Percentiles rank a stretch among this genome's conserved stretches.
These are phyloP conservation scores for Russula sp. DNA, from an alignment of 768 basidiomycete species.

Conservation along the genomic window DNA sequence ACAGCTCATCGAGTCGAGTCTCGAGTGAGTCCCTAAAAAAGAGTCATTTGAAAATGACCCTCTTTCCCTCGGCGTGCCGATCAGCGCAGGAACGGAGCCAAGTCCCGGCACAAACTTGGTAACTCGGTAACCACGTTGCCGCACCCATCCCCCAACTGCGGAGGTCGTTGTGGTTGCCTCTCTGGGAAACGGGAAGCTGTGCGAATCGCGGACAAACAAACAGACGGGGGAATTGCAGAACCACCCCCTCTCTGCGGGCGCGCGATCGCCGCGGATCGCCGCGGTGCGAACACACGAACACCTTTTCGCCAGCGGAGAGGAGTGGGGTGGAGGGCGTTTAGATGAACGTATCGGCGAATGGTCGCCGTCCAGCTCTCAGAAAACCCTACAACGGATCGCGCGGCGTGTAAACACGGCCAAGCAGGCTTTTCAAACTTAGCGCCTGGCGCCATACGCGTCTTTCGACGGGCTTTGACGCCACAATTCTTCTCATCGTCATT, in stretches of 20 bases:
- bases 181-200: background rate
- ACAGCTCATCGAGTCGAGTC: background rate
- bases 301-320: background rate
- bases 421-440: no score
- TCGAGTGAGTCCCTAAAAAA: background rate
- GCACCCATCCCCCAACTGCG: no score
- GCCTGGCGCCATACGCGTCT: no score
- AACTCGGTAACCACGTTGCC: no score
- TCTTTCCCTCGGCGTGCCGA: background rate
- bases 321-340: background rate
- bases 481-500: background rate
- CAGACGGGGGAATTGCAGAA: no score
- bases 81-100: background rate
- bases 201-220: background rate
- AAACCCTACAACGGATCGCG: background rate
- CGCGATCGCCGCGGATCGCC: slow-evolving; percentile 8
- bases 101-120: background rate
- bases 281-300: background rate
- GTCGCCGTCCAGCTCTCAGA: background rate
- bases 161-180: no score
- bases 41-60: background rate
- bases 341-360: background rate
- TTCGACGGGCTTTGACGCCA: background rate
- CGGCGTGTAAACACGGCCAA: no score
- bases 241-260: no score